These are phyloP conservation scores for Cyamopsis tetragonoloba DNA, from an alignment of 306 rosid species.

Conservation along the genomic window DNA sequence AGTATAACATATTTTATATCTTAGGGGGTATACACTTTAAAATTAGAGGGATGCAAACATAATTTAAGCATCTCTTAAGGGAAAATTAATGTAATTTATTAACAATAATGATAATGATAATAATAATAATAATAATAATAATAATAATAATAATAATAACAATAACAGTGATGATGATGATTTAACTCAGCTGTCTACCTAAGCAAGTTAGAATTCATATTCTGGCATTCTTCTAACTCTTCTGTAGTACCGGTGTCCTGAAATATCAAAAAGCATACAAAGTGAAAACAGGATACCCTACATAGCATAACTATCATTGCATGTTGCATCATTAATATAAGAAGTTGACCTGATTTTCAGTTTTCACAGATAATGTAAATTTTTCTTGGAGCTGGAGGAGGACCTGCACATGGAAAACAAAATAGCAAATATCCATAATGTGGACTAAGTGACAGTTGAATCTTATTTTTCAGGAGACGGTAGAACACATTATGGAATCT, in stretches of 20 bases:
- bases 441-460: conserved; percentile 17
- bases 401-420: conserved; percentile 45
- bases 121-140: conserved; percentile 1
- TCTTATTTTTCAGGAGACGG: conserved; percentile 11
- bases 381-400: conserved; percentile 48
- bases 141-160: too few species aligned
- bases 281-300: conserved; percentile 22
- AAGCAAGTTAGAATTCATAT: conserved; percentile 58
- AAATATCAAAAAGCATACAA: conserved; percentile 21
- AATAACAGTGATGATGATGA: not conserved
- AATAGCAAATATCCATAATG: conserved; percentile 27
- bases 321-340: conserved; percentile 5
- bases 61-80: too few species aligned
- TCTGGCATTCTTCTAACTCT: conserved; percentile 61
- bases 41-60: too few species aligned
- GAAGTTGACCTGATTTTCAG: conserved; percentile 51
- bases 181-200: conserved; percentile 41
- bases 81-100: too few species aligned
- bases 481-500: conserved; percentile 1
- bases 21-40: too few species aligned
- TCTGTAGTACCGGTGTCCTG: conserved; percentile 48
- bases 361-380: conserved; percentile 29
- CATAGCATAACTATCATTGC: conserved; percentile 15
- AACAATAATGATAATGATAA: too few species aligned
- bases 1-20: too few species aligned